Evolutionary conservation across 140 eudicot genomes (phyloP), one percentile per base, ranked within the genome.

Genomic region (Artemisia princeps): DNA sequence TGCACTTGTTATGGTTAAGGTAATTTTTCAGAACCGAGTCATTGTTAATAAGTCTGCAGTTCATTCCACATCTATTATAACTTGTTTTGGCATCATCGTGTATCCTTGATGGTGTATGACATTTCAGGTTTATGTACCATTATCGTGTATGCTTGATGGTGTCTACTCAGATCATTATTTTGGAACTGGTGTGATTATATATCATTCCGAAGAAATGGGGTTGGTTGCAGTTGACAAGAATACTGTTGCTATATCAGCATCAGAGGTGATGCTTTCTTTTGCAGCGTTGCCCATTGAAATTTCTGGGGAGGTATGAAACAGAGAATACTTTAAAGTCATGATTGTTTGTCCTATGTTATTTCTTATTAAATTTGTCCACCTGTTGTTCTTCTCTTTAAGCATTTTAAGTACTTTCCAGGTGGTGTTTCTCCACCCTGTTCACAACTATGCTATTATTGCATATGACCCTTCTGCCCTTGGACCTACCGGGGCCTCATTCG

Each of bases 261-360:
- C 96, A 62, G 98, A 91, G 64, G 74, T 91, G 67, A 87, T 83
- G 92, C 86, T 91, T 56, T 91, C 98, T 46, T 91, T 91, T 83
- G 98, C 98, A 78, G 98, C 96, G 58, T 91, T 81, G 72, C 96
- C 98, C 3, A 83, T 91, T 50, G 98, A 91, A 74, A 85, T 87
- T 78, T 84, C 96, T 2, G 98, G 80, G 28, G 98, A 87, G 92
- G 97, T 91, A 33, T 33, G 8, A 5, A 4, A 37, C 11, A 37
- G 44, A 37, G 44, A 37, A 6, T 37, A 46, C 40, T 30, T 30
- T 30, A 4, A 30, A 30, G 40, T 30, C 40, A 0, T 6, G 52
- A 15, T 17, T 6, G 26, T 26, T 16, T 37, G 23, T 2, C 15
- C 48, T n/a, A 11, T 10, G 37, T 14, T 53, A 45, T 45, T 45